Percentiles rank a stretch among this genome's conserved stretches.
phyloP scores from a whole-genome alignment of 441 rosid genomes.

The Euphorbia schlechtendalii region DNA sequence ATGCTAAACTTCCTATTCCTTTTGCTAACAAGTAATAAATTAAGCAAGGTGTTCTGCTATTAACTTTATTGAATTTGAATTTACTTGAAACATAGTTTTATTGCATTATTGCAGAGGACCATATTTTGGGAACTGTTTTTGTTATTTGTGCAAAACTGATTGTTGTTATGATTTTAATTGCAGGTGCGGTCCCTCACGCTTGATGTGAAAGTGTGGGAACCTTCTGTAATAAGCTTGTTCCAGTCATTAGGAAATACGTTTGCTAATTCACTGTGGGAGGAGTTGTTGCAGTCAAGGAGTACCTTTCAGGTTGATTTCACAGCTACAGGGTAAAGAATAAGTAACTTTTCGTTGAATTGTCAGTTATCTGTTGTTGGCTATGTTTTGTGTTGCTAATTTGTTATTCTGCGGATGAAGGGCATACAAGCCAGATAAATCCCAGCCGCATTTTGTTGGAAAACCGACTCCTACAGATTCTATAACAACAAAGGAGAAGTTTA shows the following conservation, averaged over 20 bases:
- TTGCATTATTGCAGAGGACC: background rate
- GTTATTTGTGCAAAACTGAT: slow-evolving; percentile 13
- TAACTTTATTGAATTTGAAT: background rate
- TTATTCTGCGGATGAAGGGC: slow-evolving; percentile 39
- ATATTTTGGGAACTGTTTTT: background rate
- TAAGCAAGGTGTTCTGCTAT: too few relatives aligned
- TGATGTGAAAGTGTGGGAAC: slow-evolving; percentile 98
- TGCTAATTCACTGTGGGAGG: slow-evolving; percentile 98
- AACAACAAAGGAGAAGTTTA: slow-evolving; percentile 93
- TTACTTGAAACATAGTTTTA: background rate
- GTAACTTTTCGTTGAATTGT: slow-evolving; percentile 8
- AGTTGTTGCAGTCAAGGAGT: slow-evolving; percentile 76
- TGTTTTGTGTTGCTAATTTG: slow-evolving; percentile 23
- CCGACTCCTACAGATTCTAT: slow-evolving; percentile 74
- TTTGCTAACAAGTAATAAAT: too few relatives aligned
- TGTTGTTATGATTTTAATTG: slow-evolving; percentile 24
- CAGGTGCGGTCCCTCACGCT: slow-evolving; percentile 99
- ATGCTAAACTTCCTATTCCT: too few relatives aligned
- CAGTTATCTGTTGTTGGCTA: slow-evolving; percentile 10
- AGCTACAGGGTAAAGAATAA: slow-evolving; percentile 50
- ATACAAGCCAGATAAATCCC: slow-evolving; percentile 56
- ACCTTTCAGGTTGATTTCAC: slow-evolving; percentile 66
- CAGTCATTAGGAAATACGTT: slow-evolving; percentile 95
- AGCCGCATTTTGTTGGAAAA: slow-evolving; percentile 52
- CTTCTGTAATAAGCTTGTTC: slow-evolving; percentile 88